Conservation (phyloP, 371 early-diverging fungal species). For the Rhizopus sp. region DNA sequence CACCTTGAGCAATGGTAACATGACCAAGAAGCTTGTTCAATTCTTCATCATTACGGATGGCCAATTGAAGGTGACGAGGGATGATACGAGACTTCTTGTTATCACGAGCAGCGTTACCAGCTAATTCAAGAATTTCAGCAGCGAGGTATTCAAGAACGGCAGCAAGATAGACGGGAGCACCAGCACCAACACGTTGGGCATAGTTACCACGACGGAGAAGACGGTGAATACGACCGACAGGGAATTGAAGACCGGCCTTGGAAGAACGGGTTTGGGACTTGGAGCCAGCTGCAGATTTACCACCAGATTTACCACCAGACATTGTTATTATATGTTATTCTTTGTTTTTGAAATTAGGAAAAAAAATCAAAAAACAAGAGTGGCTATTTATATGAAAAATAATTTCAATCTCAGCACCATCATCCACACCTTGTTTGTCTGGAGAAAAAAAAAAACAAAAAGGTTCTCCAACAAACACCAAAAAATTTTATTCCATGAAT, state of each 20-base stretch:
- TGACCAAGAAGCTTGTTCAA: slow-evolving; percentile 92
- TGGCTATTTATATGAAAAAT: not conserved
- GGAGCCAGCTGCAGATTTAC: slow-evolving; percentile 56
- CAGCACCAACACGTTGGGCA: slow-evolving; percentile 93
- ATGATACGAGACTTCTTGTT: slow-evolving; percentile 96
- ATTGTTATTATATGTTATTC: slow-evolving; percentile 21
- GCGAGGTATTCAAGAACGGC: slow-evolving; percentile 96
- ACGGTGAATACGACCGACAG: slow-evolving; percentile 97
- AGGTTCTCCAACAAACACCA: not conserved
- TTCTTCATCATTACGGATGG: slow-evolving; percentile 97
- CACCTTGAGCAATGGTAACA: slow-evolving; percentile 88
- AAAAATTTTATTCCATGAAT: not conserved
- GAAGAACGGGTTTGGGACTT: slow-evolving; percentile 71
- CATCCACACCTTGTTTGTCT: not conserved
- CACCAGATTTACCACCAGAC: slow-evolving; percentile 58
- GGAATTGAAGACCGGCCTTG: slow-evolving; percentile 93
- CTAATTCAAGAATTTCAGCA: slow-evolving; percentile 96
- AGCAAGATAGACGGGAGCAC: slow-evolving; percentile 94
- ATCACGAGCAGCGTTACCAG: slow-evolving; percentile 95
- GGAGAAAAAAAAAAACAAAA: not conserved
- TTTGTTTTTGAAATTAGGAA: slow-evolving; percentile 2
- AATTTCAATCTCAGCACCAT: not conserved
- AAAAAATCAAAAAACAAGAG: slow-evolving; percentile 4
- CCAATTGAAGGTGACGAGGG: slow-evolving; percentile 88
- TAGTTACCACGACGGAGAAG: slow-evolving; percentile 94